Conservation (phyloP, 805 yeast species). For the Cyberlindnera mrakii region DNA sequence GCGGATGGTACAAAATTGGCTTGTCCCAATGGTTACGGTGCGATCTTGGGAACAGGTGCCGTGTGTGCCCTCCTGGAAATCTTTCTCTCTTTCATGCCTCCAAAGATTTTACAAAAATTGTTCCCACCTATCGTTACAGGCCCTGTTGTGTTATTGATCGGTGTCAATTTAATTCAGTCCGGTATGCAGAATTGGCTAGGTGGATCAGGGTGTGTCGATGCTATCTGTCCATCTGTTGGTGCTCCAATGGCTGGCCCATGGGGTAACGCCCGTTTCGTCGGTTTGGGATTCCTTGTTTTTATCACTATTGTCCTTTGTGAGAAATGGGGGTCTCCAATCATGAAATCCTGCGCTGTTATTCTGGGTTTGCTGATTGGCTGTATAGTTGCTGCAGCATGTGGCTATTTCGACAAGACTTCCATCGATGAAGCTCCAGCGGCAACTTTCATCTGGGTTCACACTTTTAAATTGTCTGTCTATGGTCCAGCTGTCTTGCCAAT, state of each 20-base stretch:
- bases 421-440: slow-evolving; percentile 74
- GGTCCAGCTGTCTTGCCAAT: slow-evolving; percentile 86
- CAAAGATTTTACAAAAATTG: slow-evolving; percentile 57
- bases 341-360: slow-evolving; percentile 92
- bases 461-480: slow-evolving; percentile 69
- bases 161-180: slow-evolving; percentile 57
- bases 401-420: slow-evolving; percentile 56
- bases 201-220: slow-evolving; percentile 58
- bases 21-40: slow-evolving; percentile 90
- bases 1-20: slow-evolving; percentile 62
- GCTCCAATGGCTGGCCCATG: slow-evolving; percentile 62
- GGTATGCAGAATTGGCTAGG: slow-evolving; percentile 88
- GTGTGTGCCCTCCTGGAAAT: slow-evolving; percentile 75
- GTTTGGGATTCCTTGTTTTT: slow-evolving; percentile 81
- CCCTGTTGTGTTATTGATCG: slow-evolving; percentile 84
- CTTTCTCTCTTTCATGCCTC: slow-evolving; percentile 69
- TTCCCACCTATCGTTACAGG: slow-evolving; percentile 93
- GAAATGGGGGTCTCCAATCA: slow-evolving; percentile 87
- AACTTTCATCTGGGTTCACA: slow-evolving; percentile 83
- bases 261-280: slow-evolving; percentile 86
- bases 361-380: slow-evolving; percentile 82
- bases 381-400: slow-evolving; percentile 87
- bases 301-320: slow-evolving; percentile 70
- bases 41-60: slow-evolving; percentile 75
- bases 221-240: slow-evolving; percentile 40